Percentiles rank a stretch among this genome's conserved stretches.
Evolutionary conservation across 2,329 filamentous ascomycete genomes (phyloP).

Genomic region (Hypoxylon sp.): DNA sequence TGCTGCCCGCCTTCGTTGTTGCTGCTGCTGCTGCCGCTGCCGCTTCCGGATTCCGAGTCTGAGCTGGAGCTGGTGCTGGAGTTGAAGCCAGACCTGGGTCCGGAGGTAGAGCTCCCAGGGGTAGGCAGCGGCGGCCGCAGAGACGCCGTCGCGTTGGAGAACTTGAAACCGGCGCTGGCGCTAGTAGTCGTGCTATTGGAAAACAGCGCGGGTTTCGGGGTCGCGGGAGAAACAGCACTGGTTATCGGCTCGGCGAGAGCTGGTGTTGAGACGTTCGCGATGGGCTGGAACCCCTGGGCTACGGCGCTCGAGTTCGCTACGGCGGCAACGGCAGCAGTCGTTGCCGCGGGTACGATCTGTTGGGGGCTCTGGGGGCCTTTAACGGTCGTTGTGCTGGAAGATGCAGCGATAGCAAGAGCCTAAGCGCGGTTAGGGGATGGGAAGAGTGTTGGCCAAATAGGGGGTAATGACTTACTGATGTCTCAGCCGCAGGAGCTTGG

Average conservation of each 20-base stretch:
- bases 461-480: background rate
- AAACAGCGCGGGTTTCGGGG: conserved; percentile 10
- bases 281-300: background rate
- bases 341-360: conserved; percentile 9
- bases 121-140: conserved; percentile 10
- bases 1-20: conserved; percentile 4
- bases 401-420: background rate
- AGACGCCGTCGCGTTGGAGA: conserved; percentile 10
- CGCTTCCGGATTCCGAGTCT: background rate
- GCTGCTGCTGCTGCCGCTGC: background rate
- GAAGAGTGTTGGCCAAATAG: background rate
- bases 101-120: background rate
- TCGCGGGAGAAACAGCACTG: background rate
- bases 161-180: background rate
- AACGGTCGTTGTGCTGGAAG: background rate
- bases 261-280: conserved; percentile 12
- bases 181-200: conserved; percentile 11
- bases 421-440: background rate
- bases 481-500: too few relatives aligned
- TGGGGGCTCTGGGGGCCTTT: conserved; percentile 19
- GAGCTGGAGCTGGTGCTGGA: background rate
- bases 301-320: conserved; percentile 13
- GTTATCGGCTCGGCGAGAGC: background rate
- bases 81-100: background rate
- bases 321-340: conserved; percentile 1